Evolutionary conservation across 2,329 filamentous ascomycete genomes (phyloP), one percentile per base, ranked within the genome.

Genomic region (Aspergillus sp.): DNA sequence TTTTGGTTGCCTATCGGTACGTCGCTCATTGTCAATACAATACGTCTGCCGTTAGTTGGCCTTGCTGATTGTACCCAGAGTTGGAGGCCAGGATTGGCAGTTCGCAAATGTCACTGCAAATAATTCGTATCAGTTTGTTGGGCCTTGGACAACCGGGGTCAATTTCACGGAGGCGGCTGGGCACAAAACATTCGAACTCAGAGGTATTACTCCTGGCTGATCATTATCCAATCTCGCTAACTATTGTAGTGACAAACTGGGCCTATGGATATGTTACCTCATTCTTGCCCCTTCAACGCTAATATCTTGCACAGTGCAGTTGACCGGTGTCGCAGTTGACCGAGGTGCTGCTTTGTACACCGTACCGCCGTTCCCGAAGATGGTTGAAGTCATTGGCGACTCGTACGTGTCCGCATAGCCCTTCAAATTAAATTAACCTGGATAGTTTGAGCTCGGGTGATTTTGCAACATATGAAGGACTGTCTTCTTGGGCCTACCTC

Each of bases 91-190:
- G 52, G 84, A 86, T 65, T 87, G 84, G 84, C 74, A 77, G 56
- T 82, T 87, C 65, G 84, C 83, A 27, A 87, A 87, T 64, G 79
- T 87, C 43, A 86, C 83, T 1, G 77, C 79, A 0, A 77, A 78
- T 25, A 76, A 76, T 14, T 86, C 83, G 0, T 83, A 87, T 66
- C 77, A 85, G n/a, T 79, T 87, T 44, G 75, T 85, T 48, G 78
- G 72, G 14, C 71, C 77, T 0, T 79, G 79, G 8, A 71, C 81
- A 9, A 75, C 78, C 51, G 65, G 78, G 35, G 79, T 77, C 0
- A 71, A 71, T 12, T 75, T 79, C 0, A 67, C 81, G 12, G 51
- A 27, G 9, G 6, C 35, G 0, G 23, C 14, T 14, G 75, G 69
- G 31, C 79, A 79, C 0, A 76, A 78, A 35, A 79, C 76, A 0